These are phyloP conservation scores for Trichoderma polysporum DNA, from an alignment of 2,329 filamentous ascomycete species.

Conservation along the genomic window DNA sequence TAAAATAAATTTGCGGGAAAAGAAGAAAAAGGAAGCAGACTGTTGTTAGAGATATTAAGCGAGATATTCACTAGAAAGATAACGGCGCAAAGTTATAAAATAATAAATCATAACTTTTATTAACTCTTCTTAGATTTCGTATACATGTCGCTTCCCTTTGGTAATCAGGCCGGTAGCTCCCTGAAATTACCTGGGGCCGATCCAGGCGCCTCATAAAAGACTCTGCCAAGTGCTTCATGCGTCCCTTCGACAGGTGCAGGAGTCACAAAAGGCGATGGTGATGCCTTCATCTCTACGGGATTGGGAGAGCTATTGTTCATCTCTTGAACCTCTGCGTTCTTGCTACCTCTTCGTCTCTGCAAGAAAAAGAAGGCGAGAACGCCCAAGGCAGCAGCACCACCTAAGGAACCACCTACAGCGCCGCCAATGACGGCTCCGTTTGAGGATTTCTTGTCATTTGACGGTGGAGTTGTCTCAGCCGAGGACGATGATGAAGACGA, in stretches of 20 bases:
- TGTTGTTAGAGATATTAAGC: too few species aligned
- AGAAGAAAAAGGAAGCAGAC: too few species aligned
- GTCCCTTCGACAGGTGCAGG: neutral
- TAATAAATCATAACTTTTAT: too few species aligned
- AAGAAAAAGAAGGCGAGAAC: neutral
- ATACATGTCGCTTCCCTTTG: too few species aligned
- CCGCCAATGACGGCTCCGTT: neutral
- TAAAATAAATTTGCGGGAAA: too few species aligned
- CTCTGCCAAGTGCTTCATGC: too few species aligned
- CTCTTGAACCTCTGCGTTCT: neutral
- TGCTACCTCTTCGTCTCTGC: neutral
- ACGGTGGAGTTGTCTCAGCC: neutral
- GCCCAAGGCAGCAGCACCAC: neutral
- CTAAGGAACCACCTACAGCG: neutral
- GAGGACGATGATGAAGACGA: too few species aligned
- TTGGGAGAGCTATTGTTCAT: constrained; percentile 6
- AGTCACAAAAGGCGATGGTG: neutral
- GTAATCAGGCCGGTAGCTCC: constrained; percentile 4
- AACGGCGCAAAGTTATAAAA: too few species aligned
- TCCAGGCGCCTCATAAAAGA: neutral
- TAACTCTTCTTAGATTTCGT: too few species aligned
- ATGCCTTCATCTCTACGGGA: neutral
- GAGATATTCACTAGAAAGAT: too few species aligned
- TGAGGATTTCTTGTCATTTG: neutral
- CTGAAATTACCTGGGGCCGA: neutral